These are phyloP conservation scores for Neospermospora avenae DNA, from an alignment of 2,329 filamentous ascomycete species.

Conservation along the genomic window DNA sequence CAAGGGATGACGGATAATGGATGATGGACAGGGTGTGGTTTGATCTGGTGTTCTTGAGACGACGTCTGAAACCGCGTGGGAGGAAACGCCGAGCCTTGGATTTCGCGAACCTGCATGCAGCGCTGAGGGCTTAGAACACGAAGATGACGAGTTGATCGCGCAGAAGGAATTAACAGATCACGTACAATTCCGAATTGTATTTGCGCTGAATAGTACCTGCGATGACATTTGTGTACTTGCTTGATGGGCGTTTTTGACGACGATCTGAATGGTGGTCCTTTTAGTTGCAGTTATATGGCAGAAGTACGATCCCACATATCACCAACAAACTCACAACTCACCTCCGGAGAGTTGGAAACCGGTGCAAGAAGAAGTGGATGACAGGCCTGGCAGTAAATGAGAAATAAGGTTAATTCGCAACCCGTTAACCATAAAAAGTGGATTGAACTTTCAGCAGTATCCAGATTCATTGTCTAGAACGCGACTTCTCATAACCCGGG, in stretches of 20 bases:
- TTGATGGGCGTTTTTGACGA: no score
- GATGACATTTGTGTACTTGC: no score
- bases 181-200: no score
- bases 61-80: background rate
- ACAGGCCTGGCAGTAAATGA: background rate
- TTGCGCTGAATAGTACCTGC: no score
- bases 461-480: no score
- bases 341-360: background rate
- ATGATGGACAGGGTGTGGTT: background rate
- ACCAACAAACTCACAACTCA: no score
- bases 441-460: background rate
- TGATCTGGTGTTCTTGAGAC: slow-evolving; percentile 5
- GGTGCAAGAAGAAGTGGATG: background rate
- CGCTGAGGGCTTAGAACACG: background rate
- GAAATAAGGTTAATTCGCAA: background rate
- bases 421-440: slow-evolving; percentile 3
- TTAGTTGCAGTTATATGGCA: no score
- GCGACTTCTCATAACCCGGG: no score
- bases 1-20: background rate
- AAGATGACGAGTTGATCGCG: background rate
- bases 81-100: background rate
- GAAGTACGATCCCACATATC: no score
- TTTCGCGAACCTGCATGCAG: background rate
- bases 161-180: background rate
- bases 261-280: no score